Percentiles rank a stretch among this genome's conserved stretches.
phyloP scores from a whole-genome alignment of 176 grass and related monocot genomes.

The Raddia guianensis region DNA sequence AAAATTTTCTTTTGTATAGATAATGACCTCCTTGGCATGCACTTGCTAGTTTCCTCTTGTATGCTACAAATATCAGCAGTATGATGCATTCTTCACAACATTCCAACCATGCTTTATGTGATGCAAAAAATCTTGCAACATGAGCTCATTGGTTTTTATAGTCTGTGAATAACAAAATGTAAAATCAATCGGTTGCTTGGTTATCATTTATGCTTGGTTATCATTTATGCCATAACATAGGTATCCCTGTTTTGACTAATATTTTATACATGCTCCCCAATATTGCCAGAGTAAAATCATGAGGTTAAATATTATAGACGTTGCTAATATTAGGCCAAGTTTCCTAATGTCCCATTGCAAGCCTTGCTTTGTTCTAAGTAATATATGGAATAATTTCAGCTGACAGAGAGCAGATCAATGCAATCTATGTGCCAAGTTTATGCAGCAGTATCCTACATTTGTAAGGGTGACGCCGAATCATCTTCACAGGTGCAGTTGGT shows the following conservation, averaged over 20 bases:
- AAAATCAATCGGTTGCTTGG: neutral
- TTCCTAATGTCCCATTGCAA: constrained; percentile 34
- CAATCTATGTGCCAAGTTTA: constrained; percentile 98
- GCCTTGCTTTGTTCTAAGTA: constrained; percentile 17
- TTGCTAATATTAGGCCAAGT: constrained; percentile 21
- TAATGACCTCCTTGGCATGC: neutral
- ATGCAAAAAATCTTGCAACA: constrained; percentile 3
- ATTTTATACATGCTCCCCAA: neutral
- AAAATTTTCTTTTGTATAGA: constrained; percentile 1
- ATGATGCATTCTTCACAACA: neutral
- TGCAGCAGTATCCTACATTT: constrained; percentile 90
- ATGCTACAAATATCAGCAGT: constrained; percentile 15
- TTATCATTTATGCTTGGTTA: neutral
- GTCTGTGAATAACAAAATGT: neutral
- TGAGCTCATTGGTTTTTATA: neutral
- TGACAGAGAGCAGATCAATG: constrained; percentile 85
- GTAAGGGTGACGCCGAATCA: constrained; percentile 87
- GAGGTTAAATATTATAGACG: neutral
- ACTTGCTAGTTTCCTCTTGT: constrained; percentile 31
- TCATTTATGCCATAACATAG: neutral
- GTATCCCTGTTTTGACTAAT: neutral
- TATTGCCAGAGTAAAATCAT: neutral
- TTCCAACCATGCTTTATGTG: constrained; percentile 4
- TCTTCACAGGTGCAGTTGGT: constrained; percentile 73
- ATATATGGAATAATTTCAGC: constrained; percentile 53